Percentiles rank a stretch among this genome's conserved stretches.
phyloP scores from a whole-genome alignment of 768 basidiomycete species.

The Boletus coccyginus region DNA sequence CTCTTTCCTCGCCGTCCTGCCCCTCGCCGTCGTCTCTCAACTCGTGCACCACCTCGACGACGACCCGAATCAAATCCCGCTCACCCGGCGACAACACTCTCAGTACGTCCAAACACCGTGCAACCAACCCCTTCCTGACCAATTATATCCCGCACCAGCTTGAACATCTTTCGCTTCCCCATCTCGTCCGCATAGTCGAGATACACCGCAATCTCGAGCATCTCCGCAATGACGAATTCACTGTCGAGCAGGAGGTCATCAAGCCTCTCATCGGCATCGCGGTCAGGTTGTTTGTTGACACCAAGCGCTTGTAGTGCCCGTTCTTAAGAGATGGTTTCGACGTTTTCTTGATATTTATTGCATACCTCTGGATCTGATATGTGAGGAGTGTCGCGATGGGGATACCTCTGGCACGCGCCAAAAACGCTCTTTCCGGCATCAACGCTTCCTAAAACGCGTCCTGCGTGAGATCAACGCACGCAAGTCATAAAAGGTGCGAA shows the following conservation, averaged over 20 bases:
- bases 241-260: slow-evolving; percentile 5
- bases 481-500: no score
- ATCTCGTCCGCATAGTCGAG: slow-evolving; percentile 92
- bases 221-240: slow-evolving; percentile 72
- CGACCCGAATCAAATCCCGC: slow-evolving; percentile 80
- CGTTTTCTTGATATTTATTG: no score
- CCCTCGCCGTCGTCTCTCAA: slow-evolving; percentile 50
- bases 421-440: no score
- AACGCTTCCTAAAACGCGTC: no score
- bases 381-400: no score
- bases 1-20: slow-evolving; percentile 23
- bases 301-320: no score
- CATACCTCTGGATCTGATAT: no score
- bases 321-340: no score
- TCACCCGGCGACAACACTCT: slow-evolving; percentile 69
- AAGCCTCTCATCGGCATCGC: no score
- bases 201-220: slow-evolving; percentile 73
- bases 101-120: slow-evolving; percentile 80
- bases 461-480: no score
- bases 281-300: no score
- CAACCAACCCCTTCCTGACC: slow-evolving; percentile 60
- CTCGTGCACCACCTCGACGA: slow-evolving; percentile 85
- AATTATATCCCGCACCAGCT: slow-evolving; percentile 84
- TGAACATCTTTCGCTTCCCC: slow-evolving; percentile 84
- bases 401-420: no score